Evolutionary conservation across 306 rosid species (phyloP).

Genomic region (Datisca glomerata): DNA sequence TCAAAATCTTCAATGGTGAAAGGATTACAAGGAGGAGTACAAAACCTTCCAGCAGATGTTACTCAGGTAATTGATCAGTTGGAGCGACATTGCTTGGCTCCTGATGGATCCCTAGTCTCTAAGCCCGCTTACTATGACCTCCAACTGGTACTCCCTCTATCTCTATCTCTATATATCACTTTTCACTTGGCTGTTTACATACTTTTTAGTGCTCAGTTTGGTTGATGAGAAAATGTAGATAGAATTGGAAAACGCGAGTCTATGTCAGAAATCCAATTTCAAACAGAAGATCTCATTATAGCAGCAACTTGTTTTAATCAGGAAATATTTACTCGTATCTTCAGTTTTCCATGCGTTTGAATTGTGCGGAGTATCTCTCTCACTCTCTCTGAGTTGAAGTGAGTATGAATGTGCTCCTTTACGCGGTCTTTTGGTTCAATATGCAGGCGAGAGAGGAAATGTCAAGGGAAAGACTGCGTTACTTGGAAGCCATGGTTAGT

Average conservation of each 20-base stretch:
- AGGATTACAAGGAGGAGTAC: constrained; percentile 40
- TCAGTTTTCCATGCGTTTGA: neutral
- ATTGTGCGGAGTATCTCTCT: neutral
- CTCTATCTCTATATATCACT: constrained; percentile 3
- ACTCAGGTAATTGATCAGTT: constrained; percentile 67
- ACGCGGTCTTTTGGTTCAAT: no score
- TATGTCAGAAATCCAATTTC: neutral
- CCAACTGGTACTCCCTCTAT: constrained; percentile 42
- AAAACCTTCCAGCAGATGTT: constrained; percentile 60
- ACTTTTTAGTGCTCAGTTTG: no score
- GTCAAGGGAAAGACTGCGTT: constrained; percentile 79
- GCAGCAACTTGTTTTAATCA: neutral
- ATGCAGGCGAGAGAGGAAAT: constrained; percentile 98
- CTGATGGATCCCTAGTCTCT: constrained; percentile 87
- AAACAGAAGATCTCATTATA: neutral
- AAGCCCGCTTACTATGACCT: constrained; percentile 65
- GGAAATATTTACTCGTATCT: neutral
- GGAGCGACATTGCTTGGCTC: constrained; percentile 89
- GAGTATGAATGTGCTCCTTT: no score
- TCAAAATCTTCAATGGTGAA: constrained; percentile 55
- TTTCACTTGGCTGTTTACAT: neutral
- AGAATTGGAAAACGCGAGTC: constrained; percentile 1
- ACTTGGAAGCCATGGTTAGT: constrained; percentile 72
- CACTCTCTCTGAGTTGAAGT: neutral
- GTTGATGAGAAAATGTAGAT: constrained; percentile 8